Evolutionary conservation across 768 basidiomycete species (phyloP).

Genomic region (Rhodocollybia butyracea): DNA sequence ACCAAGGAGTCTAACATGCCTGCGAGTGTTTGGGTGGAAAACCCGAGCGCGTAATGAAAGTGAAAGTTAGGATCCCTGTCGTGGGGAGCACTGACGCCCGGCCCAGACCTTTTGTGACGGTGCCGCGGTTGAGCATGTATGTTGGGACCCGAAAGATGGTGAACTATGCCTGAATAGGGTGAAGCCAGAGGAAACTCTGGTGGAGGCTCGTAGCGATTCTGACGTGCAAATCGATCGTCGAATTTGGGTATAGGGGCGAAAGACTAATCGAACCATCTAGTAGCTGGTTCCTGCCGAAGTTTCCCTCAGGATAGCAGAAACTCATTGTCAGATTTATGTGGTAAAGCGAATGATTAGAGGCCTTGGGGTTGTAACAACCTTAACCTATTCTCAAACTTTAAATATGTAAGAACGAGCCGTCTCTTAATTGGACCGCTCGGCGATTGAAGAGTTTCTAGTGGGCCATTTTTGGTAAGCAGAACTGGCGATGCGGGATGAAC

Average conservation of each 20-base stretch:
- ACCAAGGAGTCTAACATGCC: conserved; percentile 85
- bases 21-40: conserved; percentile 78
- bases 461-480: conserved; percentile 80
- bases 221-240: conserved; percentile 95
- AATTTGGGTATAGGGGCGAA: conserved; percentile 96
- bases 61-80: conserved; percentile 56
- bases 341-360: conserved; percentile 91
- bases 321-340: conserved; percentile 58
- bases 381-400: conserved; percentile 82
- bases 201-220: conserved; percentile 95
- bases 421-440: conserved; percentile 79
- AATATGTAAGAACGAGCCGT: conserved; percentile 84
- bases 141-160: conserved; percentile 90
- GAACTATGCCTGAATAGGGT: conserved; percentile 83
- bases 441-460: conserved; percentile 79
- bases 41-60: conserved; percentile 70
- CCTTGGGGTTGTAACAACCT: conserved; percentile 87
- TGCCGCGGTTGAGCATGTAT: conserved; percentile 78
- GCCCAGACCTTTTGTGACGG: conserved; percentile 71
- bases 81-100: conserved; percentile 72
- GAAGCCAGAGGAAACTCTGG: conserved; percentile 96
- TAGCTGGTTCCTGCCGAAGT: conserved; percentile 92
- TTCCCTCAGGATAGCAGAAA: conserved; percentile 66
- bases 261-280: conserved; percentile 95
- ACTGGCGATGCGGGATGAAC: conserved; percentile 69